A percentile compares a stretch with the other conserved stretches of the same genome.
Conservation (phyloP, 2,329 filamentous ascomycete genomes). For the Paecilomyces variotii region DNA sequence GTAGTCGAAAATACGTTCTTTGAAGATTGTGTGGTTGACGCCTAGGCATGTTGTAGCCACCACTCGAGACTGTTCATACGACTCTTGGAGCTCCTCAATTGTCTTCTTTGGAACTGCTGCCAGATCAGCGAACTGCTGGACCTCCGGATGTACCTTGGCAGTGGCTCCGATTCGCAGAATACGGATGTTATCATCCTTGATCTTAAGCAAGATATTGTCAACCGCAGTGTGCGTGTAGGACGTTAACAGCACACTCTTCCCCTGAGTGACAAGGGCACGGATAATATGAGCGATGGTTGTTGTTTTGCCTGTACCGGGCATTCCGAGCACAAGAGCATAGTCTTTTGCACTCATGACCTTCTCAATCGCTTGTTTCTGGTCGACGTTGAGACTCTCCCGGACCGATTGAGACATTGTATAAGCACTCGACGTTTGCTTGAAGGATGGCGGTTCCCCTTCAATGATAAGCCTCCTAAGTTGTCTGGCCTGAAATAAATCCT, state of each 20-base stretch:
- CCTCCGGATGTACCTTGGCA: constrained; percentile 80
- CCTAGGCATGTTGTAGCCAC: constrained; percentile 94
- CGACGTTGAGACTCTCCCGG: constrained; percentile 67
- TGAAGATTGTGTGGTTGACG: constrained; percentile 82
- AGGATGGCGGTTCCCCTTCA: constrained; percentile 64
- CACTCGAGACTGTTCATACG: constrained; percentile 78
- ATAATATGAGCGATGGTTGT: constrained; percentile 98
- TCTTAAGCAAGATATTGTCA: constrained; percentile 93
- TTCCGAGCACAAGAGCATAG: constrained; percentile 93
- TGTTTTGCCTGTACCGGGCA: constrained; percentile 97
- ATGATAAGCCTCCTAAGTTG: constrained; percentile 74
- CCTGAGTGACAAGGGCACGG: constrained; percentile 74
- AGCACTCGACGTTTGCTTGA: constrained; percentile 58
- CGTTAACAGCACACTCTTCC: constrained; percentile 86
- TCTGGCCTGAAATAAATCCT: constrained; percentile 60
- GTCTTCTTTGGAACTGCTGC: constrained; percentile 64
- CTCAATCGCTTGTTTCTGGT: constrained; percentile 77
- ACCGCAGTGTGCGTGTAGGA: constrained; percentile 97
- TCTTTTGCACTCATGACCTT: constrained; percentile 95
- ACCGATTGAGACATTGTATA: constrained; percentile 50
- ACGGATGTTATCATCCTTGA: constrained; percentile 67
- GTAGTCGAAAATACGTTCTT: constrained; percentile 85
- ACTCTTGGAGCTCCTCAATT: constrained; percentile 74
- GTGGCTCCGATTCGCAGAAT: constrained; percentile 78
- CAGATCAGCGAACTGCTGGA: constrained; percentile 75